phyloP scores from a whole-genome alignment of 1,139 yeast genomes.

The Sugiyamaella xylanicola region DNA sequence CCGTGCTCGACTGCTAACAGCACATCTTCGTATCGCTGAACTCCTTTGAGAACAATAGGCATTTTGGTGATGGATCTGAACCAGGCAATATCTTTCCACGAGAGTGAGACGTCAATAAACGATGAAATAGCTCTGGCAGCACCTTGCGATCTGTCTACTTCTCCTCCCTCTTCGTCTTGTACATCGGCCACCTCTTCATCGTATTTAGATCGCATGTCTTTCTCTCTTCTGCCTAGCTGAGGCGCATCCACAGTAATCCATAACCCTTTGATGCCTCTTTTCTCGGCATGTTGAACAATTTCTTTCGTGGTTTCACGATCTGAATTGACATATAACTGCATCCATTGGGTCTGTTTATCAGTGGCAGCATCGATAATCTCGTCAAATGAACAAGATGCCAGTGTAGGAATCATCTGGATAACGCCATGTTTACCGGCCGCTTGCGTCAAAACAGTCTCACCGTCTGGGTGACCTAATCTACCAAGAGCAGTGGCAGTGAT shows the following conservation, averaged over 20 bases:
- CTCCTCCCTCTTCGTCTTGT: conserved; percentile 45
- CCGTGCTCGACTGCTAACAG: conserved; percentile 63
- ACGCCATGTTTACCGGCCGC: conserved; percentile 53
- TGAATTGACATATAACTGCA: conserved; percentile 81
- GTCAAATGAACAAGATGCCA: conserved; percentile 58
- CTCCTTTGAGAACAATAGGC: conserved; percentile 71
- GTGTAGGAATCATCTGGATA: conserved; percentile 60
- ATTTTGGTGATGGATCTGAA: conserved; percentile 58
- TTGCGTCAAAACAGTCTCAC: conserved; percentile 54
- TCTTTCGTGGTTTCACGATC: conserved; percentile 62
- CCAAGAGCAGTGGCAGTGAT: conserved; percentile 62
- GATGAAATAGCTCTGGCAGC: conserved; percentile 85
- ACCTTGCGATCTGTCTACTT: conserved; percentile 71
- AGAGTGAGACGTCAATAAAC: conserved; percentile 79
- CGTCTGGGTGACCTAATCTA: conserved; percentile 57
- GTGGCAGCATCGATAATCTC: conserved; percentile 55
- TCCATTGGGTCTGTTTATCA: conserved; percentile 74
- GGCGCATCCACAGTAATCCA: conserved; percentile 95
- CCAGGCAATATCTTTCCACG: conserved; percentile 66
- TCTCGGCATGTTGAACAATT: conserved; percentile 71
- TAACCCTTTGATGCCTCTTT: conserved; percentile 73
- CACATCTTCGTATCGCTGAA: conserved; percentile 70
- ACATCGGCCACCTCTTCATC: conserved; percentile 62
- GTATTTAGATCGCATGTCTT: conserved; percentile 59
- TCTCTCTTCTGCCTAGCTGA: conserved; percentile 87